Evolutionary conservation across 768 basidiomycete genomes (phyloP).

Genomic region (Leucocoprinus sp.): DNA sequence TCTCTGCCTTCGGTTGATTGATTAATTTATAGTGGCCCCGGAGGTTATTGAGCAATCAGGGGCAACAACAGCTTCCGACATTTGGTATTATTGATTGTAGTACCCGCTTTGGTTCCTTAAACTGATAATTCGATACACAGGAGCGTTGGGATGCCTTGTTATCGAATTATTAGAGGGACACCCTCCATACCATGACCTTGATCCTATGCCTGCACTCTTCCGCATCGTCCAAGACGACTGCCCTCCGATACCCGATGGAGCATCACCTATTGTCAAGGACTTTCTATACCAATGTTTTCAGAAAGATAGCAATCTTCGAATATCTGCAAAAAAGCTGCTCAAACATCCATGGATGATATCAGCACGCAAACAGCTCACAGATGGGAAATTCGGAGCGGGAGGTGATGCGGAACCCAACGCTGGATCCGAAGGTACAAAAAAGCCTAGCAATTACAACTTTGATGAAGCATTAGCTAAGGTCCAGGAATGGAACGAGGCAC

Average conservation of each 20-base stretch:
- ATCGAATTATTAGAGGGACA: slow-evolving; percentile 89
- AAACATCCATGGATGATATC: slow-evolving; percentile 95
- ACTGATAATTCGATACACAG: slow-evolving; percentile 16
- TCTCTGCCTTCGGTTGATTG: slow-evolving; percentile 8
- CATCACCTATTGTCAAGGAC: slow-evolving; percentile 91
- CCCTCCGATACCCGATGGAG: slow-evolving; percentile 93
- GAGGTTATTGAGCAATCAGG: slow-evolving; percentile 98
- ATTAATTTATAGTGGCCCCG: slow-evolving; percentile 69
- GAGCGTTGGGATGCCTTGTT: slow-evolving; percentile 96
- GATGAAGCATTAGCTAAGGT: slow-evolving; percentile 93
- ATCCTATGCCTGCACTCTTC: slow-evolving; percentile 98
- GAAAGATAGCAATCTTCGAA: slow-evolving; percentile 91
- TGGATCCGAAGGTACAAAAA: slow-evolving; percentile 28
- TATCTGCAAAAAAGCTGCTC: slow-evolving; percentile 88
- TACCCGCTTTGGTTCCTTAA: background rate
- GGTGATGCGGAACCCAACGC: slow-evolving; percentile 28
- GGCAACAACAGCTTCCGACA: slow-evolving; percentile 94
- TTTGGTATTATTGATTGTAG: slow-evolving; percentile 42
- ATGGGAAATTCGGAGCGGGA: slow-evolving; percentile 25
- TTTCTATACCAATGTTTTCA: slow-evolving; percentile 98
- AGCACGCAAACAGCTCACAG: slow-evolving; percentile 64
- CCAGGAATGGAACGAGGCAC: slow-evolving; percentile 97
- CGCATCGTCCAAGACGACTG: slow-evolving; percentile 98
- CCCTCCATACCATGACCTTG: slow-evolving; percentile 92
- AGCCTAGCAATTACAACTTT: slow-evolving; percentile 78